phyloP scores from a whole-genome alignment of 768 basidiomycete genomes.

The Hericium erinaceus region DNA sequence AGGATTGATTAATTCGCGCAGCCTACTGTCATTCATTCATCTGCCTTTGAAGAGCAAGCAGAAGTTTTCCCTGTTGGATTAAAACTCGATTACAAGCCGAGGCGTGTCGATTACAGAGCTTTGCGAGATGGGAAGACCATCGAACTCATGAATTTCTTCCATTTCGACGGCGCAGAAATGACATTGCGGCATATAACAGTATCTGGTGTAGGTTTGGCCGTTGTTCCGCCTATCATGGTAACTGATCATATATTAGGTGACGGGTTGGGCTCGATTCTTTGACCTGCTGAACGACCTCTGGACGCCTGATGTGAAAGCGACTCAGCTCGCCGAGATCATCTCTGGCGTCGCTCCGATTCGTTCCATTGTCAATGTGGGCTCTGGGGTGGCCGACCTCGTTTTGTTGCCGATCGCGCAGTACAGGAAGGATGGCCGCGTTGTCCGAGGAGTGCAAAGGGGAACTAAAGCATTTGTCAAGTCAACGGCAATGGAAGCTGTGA shows the following conservation, averaged over 20 bases:
- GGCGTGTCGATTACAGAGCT: slow-evolving; percentile 90
- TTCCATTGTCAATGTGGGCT: slow-evolving; percentile 94
- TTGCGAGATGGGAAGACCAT: slow-evolving; percentile 86
- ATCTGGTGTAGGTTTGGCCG: slow-evolving; percentile 57
- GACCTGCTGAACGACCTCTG: slow-evolving; percentile 94
- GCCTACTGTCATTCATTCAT: background rate
- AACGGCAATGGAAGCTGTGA: slow-evolving; percentile 92
- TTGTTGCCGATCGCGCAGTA: slow-evolving; percentile 95
- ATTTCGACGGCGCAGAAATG: slow-evolving; percentile 99
- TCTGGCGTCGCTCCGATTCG: slow-evolving; percentile 95
- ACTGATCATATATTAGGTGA: slow-evolving; percentile 44
- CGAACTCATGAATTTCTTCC: slow-evolving; percentile 99
- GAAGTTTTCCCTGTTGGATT: slow-evolving; percentile 93
- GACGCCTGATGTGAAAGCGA: slow-evolving; percentile 99
- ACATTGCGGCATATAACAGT: slow-evolving; percentile 88
- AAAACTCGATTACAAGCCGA: slow-evolving; percentile 97
- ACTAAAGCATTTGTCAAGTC: slow-evolving; percentile 89
- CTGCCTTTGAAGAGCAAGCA: slow-evolving; percentile 57
- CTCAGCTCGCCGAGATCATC: slow-evolving; percentile 93
- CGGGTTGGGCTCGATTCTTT: slow-evolving; percentile 86
- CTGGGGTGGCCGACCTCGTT: slow-evolving; percentile 92
- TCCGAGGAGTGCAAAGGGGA: slow-evolving; percentile 90
- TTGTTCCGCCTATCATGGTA: background rate
- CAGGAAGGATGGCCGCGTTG: slow-evolving; percentile 89
- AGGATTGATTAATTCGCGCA: background rate